Evolutionary conservation across 2,329 filamentous ascomycete species (phyloP), one percentile per base, ranked within the genome.

Genomic region (Dactylellina sp.): DNA sequence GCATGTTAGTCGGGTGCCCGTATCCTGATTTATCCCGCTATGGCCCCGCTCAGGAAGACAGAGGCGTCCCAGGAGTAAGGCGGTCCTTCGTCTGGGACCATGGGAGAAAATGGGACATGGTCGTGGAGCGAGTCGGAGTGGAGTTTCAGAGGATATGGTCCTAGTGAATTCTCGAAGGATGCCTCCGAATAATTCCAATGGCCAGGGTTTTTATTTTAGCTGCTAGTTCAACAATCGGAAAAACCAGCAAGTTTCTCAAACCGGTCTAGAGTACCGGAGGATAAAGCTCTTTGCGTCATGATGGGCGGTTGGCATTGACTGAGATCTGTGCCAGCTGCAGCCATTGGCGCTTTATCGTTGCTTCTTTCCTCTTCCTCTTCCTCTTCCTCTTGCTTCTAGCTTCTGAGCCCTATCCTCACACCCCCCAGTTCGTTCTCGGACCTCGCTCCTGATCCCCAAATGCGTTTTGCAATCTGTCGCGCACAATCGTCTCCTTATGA

Each of bases 201-300:
- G 66, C 66, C 50, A 71, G 66, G 66, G 66, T 71, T 71, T 71
- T 71, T 71, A 63, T 63, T 71, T 64, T 71, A 71, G 57, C 59
- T 71, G 40, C 66, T 40, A 59, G 49, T 71, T 63, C 66, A 71
- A 64, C 35, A 71, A 35, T 71, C 66, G 66, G 66, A 71, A 71
- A 71, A 71, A 71, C 66, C 66, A 71, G 66, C 66, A 57, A 63
- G 50, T 63, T 42, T 20, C 59, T 63, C 59, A 63, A 63, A 71
- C n/a, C n/a, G 59, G 66, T 57, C 66, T 71, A 71, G 59, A 64
- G 56, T 55, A 44, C 66, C 66, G 66, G 66, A 71, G 42, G 57
- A 71, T 63, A 62, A 63, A 63, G 66, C 50, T 63, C 59, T 64
- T 71, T 71, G 66, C 66, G 66, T 71, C 66, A 71, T 71, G 59